These are phyloP conservation scores for Gilbertella persicaria DNA, from an alignment of 371 early-diverging fungal species.

Conservation along the genomic window DNA sequence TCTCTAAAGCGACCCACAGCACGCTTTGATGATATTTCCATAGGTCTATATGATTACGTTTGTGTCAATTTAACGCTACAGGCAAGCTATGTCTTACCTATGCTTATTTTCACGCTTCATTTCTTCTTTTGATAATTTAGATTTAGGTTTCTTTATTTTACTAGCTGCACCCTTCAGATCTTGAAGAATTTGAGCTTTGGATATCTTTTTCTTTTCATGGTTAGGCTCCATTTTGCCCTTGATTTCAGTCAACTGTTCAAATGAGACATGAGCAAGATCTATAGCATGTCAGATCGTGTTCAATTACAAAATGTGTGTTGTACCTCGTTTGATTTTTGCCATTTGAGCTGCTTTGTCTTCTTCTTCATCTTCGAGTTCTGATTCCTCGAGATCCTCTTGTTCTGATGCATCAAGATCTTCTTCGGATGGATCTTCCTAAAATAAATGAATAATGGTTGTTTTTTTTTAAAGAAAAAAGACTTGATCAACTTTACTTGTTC, in stretches of 20 bases:
- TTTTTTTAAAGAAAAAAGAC: neutral
- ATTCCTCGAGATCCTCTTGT: conserved; percentile 21
- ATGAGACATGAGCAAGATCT: conserved; percentile 80
- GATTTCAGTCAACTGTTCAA: conserved; percentile 76
- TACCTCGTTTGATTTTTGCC: conserved; percentile 49
- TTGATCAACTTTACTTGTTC: neutral
- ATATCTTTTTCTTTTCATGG: conserved; percentile 27
- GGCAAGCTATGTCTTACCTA: conserved; percentile 25
- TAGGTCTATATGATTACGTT: conserved; percentile 52
- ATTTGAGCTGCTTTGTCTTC: conserved; percentile 26
- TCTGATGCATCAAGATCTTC: conserved; percentile 3
- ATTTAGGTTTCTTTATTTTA: conserved; percentile 40
- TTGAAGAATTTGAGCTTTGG: conserved; percentile 38
- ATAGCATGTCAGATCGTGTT: neutral
- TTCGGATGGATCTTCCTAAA: neutral
- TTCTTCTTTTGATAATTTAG: conserved; percentile 40
- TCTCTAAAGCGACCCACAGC: conserved; percentile 78
- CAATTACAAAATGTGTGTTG: neutral
- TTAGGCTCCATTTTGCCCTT: conserved; percentile 61
- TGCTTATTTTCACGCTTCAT: conserved; percentile 53
- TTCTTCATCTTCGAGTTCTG: conserved; percentile 28
- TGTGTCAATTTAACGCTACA: neutral
- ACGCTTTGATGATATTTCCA: conserved; percentile 79
- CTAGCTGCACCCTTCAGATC: conserved; percentile 39
- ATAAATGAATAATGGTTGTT: neutral